Conservation (phyloP, 2,329 filamentous ascomycete genomes). For the Elsinoe ampelina region DNA sequence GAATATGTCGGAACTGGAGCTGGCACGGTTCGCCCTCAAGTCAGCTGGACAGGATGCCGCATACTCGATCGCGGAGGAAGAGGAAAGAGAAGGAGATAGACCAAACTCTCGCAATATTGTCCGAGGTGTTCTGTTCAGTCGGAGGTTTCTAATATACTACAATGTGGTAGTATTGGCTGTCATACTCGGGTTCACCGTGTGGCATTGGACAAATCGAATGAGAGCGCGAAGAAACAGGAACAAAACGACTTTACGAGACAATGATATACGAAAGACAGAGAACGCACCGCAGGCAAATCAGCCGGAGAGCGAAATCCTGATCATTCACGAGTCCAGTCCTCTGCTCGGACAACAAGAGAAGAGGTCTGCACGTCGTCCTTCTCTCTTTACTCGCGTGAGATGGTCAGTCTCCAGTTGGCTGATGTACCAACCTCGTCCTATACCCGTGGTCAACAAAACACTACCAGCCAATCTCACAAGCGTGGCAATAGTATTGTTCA, state of each 20-base stretch:
- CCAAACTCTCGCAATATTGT: conserved; percentile 20
- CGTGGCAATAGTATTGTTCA: conserved; percentile 42
- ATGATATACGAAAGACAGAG: conserved; percentile 8
- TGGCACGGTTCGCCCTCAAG: background rate
- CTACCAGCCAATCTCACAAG: conserved; percentile 50
- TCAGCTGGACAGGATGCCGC: background rate
- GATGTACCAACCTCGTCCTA: conserved; percentile 48
- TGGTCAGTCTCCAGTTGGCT: conserved; percentile 24
- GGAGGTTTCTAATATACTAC: conserved; percentile 32
- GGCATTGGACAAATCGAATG: conserved; percentile 29
- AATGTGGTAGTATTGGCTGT: conserved; percentile 32
- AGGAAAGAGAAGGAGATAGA: background rate
- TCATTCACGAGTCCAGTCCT: conserved; percentile 24
- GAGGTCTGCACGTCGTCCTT: background rate
- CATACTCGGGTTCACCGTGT: conserved; percentile 29
- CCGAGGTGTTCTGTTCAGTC: conserved; percentile 31
- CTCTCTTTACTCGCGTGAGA: background rate
- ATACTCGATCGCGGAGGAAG: background rate
- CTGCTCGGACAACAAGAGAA: conserved; percentile 22
- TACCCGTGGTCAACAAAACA: conserved; percentile 48
- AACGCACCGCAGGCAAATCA: conserved; percentile 14
- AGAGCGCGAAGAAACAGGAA: conserved; percentile 17
- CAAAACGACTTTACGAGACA: background rate
- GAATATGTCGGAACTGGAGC: background rate
- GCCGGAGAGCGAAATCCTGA: background rate